Conservation (phyloP, 2,329 filamentous ascomycete species). For the Phialophora expanda region DNA sequence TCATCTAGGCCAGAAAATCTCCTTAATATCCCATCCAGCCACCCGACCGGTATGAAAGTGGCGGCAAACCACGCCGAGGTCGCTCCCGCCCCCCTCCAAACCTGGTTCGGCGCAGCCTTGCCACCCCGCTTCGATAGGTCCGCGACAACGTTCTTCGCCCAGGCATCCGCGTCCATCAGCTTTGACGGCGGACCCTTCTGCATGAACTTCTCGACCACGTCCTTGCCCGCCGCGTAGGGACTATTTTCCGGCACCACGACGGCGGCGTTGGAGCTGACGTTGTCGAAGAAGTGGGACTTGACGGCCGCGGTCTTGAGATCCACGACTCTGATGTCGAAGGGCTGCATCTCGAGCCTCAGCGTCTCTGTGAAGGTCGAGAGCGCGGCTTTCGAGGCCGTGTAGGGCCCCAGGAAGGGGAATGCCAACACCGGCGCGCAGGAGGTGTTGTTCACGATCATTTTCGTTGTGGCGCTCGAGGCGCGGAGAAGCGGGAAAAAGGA, state of each 20-base stretch:
- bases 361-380: slow-evolving; percentile 62
- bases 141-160: slow-evolving; percentile 61
- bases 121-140: slow-evolving; percentile 58
- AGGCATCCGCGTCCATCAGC: slow-evolving; percentile 49
- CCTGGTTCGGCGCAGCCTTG: slow-evolving; percentile 21
- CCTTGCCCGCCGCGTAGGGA: slow-evolving; percentile 59
- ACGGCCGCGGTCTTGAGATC: slow-evolving; percentile 40
- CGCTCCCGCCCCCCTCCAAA: slow-evolving; percentile 30
- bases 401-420: slow-evolving; percentile 44
- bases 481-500: slow-evolving; percentile 37
- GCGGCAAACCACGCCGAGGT: slow-evolving; percentile 10
- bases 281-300: slow-evolving; percentile 48
- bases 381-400: slow-evolving; percentile 58
- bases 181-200: slow-evolving; percentile 1
- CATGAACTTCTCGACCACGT: slow-evolving; percentile 42
- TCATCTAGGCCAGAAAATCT: slow-evolving; percentile 22
- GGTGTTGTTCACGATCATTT: slow-evolving; percentile 41
- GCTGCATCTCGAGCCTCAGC: slow-evolving; percentile 44
- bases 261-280: slow-evolving; percentile 41
- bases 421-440: slow-evolving; percentile 36
- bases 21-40: slow-evolving; percentile 16
- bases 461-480: slow-evolving; percentile 38
- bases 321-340: slow-evolving; percentile 43
- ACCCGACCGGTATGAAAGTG: slow-evolving; percentile 11
- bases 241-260: slow-evolving; percentile 55